A percentile compares a stretch with the other conserved stretches of the same genome.
Evolutionary conservation across 768 basidiomycete species (phyloP).

Genomic region (Tremella yokohamensis): DNA sequence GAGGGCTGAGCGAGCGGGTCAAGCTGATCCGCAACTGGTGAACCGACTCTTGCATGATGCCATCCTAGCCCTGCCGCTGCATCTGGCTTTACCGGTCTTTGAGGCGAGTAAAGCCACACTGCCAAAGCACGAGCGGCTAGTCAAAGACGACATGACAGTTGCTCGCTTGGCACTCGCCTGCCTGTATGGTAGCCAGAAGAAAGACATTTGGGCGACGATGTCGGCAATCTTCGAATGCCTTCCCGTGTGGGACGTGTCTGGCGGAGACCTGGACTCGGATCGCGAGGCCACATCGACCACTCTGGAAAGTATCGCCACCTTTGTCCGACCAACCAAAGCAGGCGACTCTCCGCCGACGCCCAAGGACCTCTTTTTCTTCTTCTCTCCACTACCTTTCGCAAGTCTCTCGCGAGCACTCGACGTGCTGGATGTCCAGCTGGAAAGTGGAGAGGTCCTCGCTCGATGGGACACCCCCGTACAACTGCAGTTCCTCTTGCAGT

Average conservation of each 20-base stretch:
- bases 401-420: conserved; percentile 81
- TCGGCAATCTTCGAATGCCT: conserved; percentile 91
- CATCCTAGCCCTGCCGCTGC: conserved; percentile 65
- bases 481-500: conserved; percentile 85
- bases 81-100: conserved; percentile 70
- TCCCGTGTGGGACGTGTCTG: conserved; percentile 72
- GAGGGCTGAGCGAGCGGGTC: conserved; percentile 73
- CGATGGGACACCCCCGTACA: conserved; percentile 81
- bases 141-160: conserved; percentile 77
- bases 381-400: conserved; percentile 68
- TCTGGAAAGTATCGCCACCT: conserved; percentile 71
- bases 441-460: conserved; percentile 85
- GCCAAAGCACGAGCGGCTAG: conserved; percentile 64
- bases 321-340: conserved; percentile 69
- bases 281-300: conserved; percentile 78
- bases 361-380: conserved; percentile 72
- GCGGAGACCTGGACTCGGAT: conserved; percentile 57
- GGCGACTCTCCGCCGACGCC: conserved; percentile 58
- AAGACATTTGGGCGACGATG: conserved; percentile 75
- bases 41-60: conserved; percentile 68
- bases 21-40: conserved; percentile 65
- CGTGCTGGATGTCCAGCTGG: conserved; percentile 86
- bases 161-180: conserved; percentile 80
- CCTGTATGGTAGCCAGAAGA: conserved; percentile 73
- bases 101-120: conserved; percentile 89